Evolutionary conservation across 441 rosid species (phyloP).

Genomic region (Populus hybrid): DNA sequence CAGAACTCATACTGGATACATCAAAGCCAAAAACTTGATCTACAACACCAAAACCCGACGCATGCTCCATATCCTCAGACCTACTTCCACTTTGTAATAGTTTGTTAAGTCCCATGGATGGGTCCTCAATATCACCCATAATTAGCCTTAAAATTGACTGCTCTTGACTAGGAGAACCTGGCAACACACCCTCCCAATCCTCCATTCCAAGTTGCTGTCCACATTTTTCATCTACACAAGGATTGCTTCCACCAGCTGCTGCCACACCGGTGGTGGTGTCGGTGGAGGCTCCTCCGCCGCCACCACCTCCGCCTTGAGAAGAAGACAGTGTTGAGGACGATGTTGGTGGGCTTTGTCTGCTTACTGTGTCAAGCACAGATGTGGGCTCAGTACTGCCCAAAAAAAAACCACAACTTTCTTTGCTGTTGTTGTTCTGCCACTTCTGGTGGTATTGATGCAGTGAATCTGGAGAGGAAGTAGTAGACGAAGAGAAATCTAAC

Average conservation of each 20-base stretch:
- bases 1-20: constrained; percentile 4
- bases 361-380: constrained; percentile 48
- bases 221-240: constrained; percentile 36
- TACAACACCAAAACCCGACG: constrained; percentile 34
- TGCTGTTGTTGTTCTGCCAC: constrained; percentile 31
- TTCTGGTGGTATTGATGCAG: constrained; percentile 23
- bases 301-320: constrained; percentile 36
- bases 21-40: constrained; percentile 41
- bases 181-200: constrained; percentile 53
- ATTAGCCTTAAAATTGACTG: constrained; percentile 50
- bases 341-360: constrained; percentile 55
- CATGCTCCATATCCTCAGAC: constrained; percentile 39
- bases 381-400: constrained; percentile 55
- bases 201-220: constrained; percentile 57
- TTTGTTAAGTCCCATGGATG: constrained; percentile 51
- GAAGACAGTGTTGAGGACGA: constrained; percentile 57
- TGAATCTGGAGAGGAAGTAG: constrained; percentile 40
- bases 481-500: constrained; percentile 29
- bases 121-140: constrained; percentile 47
- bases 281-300: constrained; percentile 35
- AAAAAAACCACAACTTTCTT: constrained; percentile 38
- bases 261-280: constrained; percentile 38
- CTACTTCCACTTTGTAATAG: constrained; percentile 36
- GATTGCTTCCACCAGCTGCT: constrained; percentile 23
- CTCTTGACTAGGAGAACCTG: constrained; percentile 57